Evolutionary conservation across 148 eudicot genomes (phyloP), one percentile per base, ranked within the genome.

Genomic region (Rhododendron kiyosumense): DNA sequence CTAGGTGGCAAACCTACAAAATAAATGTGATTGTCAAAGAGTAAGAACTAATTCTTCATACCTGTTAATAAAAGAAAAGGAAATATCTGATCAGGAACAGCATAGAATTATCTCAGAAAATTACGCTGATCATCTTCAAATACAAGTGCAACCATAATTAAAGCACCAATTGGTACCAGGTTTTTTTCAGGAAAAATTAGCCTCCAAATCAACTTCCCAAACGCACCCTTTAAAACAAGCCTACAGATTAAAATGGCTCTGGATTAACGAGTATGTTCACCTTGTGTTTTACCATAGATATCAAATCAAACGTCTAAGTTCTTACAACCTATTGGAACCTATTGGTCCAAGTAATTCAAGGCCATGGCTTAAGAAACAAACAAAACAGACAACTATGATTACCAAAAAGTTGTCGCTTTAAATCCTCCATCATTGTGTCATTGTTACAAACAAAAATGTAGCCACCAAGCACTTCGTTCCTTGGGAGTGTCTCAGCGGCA

Each of bases 401-500:
- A 97, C 99, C 99, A 91, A 97, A 97, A 51, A 97, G 90, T 48
- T 94, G 94, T 8, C 97, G 87, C 92, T 93, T 94, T 43, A 94
- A 85, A 88, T 94, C 94, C 88, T 94, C 97, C 88, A 91, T 94
- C 95, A 93, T 94, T 63, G 97, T 94, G 85, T 94, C 97, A 87
- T 94, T 94, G 93, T 94, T 94, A 87, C 97, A 94, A 46, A 94
- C 97, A 88, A 94, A 94, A 82, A 94, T 94, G 89, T 97, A 97
- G 63, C 99, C 99, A 89, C 99, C 99, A 86, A 97, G 99, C 75
- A 94, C 94, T 91, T 97, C 99, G 82, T 97, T 92, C 81, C 98
- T 90, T 10, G 99, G 98, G 83, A 97, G 98, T 46, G 92, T 95
- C 93, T 97, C 99, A 11, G 99, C 96, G 7, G 96, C 98, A 85